Evolutionary conservation across 2,329 filamentous ascomycete species (phyloP).

Genomic region (Trichoderma sp.): DNA sequence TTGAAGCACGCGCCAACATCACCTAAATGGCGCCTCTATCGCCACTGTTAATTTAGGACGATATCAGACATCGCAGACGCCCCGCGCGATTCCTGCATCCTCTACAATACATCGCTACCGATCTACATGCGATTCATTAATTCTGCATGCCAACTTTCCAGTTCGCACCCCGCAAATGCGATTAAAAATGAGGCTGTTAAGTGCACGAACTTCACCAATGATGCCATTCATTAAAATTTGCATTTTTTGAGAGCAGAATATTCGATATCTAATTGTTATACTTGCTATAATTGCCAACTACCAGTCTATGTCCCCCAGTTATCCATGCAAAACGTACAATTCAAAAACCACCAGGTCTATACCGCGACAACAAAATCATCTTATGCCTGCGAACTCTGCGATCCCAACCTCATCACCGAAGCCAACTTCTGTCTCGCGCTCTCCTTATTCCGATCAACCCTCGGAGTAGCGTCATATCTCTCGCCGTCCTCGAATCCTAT

Average conservation of each 20-base stretch:
- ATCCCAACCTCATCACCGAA: constrained; percentile 38
- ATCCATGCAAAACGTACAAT: background rate
- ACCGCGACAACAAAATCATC: background rate
- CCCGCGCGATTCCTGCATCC: background rate
- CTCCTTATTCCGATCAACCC: constrained; percentile 28
- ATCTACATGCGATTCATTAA: background rate
- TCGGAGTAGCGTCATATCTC: constrained; percentile 31
- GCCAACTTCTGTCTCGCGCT: constrained; percentile 35
- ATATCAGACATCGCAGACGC: background rate
- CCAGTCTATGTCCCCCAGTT: background rate
- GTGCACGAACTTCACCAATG: background rate
- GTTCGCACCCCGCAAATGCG: background rate
- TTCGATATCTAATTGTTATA: background rate
- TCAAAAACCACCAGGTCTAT: background rate
- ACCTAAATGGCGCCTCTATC: no score
- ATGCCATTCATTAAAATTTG: background rate
- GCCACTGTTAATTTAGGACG: no score
- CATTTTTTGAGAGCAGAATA: background rate
- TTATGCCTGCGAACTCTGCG: constrained; percentile 46
- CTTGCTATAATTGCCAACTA: background rate
- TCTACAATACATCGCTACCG: background rate
- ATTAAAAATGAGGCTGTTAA: background rate
- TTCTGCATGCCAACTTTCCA: background rate
- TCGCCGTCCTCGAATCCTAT: constrained; percentile 36
- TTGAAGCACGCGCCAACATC: background rate